These are phyloP conservation scores for Dillenia suffruticosa DNA, from an alignment of 164 flowering plant species.

Conservation along the genomic window DNA sequence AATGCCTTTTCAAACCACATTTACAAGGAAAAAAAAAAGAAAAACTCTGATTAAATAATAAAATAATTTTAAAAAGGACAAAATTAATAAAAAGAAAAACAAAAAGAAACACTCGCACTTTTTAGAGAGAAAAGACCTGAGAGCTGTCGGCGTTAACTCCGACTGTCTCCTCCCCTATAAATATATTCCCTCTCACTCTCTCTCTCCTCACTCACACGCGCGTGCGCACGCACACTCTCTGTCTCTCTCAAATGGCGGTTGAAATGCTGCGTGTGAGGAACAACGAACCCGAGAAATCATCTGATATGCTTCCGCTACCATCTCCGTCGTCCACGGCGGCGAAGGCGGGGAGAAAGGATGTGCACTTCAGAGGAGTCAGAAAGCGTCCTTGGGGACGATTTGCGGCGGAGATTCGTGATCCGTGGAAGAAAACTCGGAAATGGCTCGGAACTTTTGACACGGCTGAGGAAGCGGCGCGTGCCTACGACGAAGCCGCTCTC, in stretches of 20 bases:
- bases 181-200: constrained; percentile 12
- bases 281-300: not conserved
- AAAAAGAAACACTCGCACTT: not conserved
- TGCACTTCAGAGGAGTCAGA: constrained; percentile 43
- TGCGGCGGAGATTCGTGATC: constrained; percentile 58
- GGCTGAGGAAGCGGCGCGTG: constrained; percentile 46
- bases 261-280: constrained; percentile 27
- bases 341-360: constrained; percentile 14
- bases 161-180: constrained; percentile 30
- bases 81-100: not conserved
- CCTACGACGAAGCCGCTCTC: constrained; percentile 48
- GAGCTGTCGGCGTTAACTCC: constrained; percentile 36
- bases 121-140: too few relatives aligned
- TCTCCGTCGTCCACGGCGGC: constrained; percentile 6
- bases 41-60: not conserved
- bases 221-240: not conserved
- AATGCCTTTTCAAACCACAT: too few relatives aligned
- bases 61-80: not conserved
- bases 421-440: constrained; percentile 51
- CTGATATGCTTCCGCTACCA: too few relatives aligned
- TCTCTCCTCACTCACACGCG: not conserved
- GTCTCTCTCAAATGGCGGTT: constrained; percentile 24
- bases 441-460: constrained; percentile 56
- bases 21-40: too few relatives aligned
- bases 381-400: constrained; percentile 55